These are phyloP conservation scores for Sporothrix luriei DNA, from an alignment of 2,329 filamentous ascomycete species.

Conservation along the genomic window DNA sequence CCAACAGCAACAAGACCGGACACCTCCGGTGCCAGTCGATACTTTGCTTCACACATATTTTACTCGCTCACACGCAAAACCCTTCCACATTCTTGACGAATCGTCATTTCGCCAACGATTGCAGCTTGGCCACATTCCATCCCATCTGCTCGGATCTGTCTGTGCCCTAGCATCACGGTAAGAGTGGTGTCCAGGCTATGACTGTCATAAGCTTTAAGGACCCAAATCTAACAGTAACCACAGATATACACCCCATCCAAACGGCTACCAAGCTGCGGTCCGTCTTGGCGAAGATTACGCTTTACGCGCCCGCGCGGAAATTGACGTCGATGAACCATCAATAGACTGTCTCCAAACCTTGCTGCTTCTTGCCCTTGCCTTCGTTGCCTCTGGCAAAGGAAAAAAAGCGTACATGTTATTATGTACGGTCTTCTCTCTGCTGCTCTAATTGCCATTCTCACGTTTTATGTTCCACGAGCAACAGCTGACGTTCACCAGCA, in stretches of 20 bases:
- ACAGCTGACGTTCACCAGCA: constrained; percentile 54
- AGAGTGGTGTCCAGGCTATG: constrained; percentile 28
- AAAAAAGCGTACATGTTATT: constrained; percentile 87
- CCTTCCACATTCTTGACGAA: constrained; percentile 81
- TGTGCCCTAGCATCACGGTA: constrained; percentile 66
- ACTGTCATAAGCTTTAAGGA: background rate
- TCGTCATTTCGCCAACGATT: constrained; percentile 70
- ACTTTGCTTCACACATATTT: constrained; percentile 78
- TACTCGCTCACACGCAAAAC: constrained; percentile 74
- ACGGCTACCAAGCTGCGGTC: constrained; percentile 67
- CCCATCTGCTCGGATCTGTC: constrained; percentile 58
- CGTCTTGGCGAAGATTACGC: constrained; percentile 73
- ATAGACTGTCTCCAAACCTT: constrained; percentile 76
- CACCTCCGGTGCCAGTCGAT: constrained; percentile 56
- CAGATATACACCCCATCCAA: constrained; percentile 70
- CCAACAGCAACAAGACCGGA: constrained; percentile 45
- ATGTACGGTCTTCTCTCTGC: constrained; percentile 53
- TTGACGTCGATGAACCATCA: constrained; percentile 79
- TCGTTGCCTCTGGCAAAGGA: constrained; percentile 74
- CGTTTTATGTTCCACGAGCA: background rate
- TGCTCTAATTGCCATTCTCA: no score
- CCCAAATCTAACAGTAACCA: background rate
- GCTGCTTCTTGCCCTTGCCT: constrained; percentile 73
- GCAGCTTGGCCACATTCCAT: constrained; percentile 66
- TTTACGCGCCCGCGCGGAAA: constrained; percentile 65